Base-by-base conservation (phyloP, 345 rosid species). In the Combretum micranthum region DNA sequence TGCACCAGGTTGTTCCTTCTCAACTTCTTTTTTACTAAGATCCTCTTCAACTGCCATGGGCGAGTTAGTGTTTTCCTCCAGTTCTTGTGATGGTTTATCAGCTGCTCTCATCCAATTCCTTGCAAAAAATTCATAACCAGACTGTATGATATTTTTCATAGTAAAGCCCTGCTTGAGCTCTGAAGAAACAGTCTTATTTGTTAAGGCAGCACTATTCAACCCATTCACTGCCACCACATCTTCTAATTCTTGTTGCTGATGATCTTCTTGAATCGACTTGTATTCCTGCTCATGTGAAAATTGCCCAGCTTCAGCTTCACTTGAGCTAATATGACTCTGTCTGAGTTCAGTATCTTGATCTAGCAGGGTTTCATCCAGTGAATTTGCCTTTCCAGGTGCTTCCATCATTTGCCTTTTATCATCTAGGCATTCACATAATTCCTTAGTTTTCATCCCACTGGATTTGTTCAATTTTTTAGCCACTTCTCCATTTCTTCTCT, bases 391-490 rank as follows among this genome's bases (percentile, higher is more conserved):
- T 13, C 42, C 32, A 50, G 37, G 12, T 20, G 18, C 64, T 3
- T 23, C 20, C 44, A 22, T 12, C 51, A 10, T 44, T 22, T 58
- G 62, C 19, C 20, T 45, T 37, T 21, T 12, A 32, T 9, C 9
- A 32, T 32, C 9, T 7, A 32, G 39, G 9, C 39, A 32, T 32
- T 32, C 39, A 32, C 9, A 32, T 32, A 2, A 9, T 32, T 32
- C 39, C 57, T 13, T 58, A 23, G 70, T 46, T 46, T 44, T 72
- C 57, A 42, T 51, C 20, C 79, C 82, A 54, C 58, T 50, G 46
- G 59, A 66, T 72, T 69, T 71, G 56, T 68, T 75, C 26, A 69
- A 65, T 64, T 55, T 69, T 47, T 46, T 71, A 61, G 55, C 60
- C 69, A 51, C 64, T 66, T 77, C 61, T 51, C 44, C 57, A 42